These are phyloP conservation scores for Juglanconis sp. DNA, from an alignment of 2,329 filamentous ascomycete species.

Conservation along the genomic window DNA sequence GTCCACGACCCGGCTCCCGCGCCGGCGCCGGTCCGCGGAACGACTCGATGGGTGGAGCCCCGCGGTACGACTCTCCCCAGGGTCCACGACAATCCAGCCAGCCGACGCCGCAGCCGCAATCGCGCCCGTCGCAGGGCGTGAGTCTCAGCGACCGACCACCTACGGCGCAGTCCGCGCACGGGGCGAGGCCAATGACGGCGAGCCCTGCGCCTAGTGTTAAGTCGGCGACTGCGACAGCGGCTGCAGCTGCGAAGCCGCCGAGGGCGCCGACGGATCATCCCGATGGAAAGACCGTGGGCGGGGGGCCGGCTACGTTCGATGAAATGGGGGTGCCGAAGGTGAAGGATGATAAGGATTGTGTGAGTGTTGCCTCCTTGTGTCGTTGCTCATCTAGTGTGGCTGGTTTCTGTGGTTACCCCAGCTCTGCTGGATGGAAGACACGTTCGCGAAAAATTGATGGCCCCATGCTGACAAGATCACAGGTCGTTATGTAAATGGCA, in stretches of 20 bases:
- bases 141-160: slow-evolving; percentile 19
- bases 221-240: neutral
- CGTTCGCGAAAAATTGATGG: neutral
- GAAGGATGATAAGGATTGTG: slow-evolving; percentile 86
- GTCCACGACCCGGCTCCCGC: slow-evolving; percentile 5
- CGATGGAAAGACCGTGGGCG: slow-evolving; percentile 46
- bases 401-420: neutral
- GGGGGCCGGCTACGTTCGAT: slow-evolving; percentile 93
- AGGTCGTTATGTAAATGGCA: neutral
- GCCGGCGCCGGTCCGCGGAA: slow-evolving; percentile 10
- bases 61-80: neutral
- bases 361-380: slow-evolving; percentile 45
- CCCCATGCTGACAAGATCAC: neutral
- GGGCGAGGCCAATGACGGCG: slow-evolving; percentile 20
- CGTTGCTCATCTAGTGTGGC: neutral
- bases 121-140: neutral
- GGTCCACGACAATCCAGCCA: slow-evolving; percentile 9
- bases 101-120: slow-evolving; percentile 5
- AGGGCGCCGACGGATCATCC: slow-evolving; percentile 32
- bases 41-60: slow-evolving; percentile 12
- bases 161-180: slow-evolving; percentile 34
- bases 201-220: slow-evolving; percentile 14
- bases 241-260: neutral
- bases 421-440: neutral
- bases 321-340: slow-evolving; percentile 92